Evolutionary conservation across 108 stramenopile species (phyloP).

Genomic region (Discostella pseudostelligera): DNA sequence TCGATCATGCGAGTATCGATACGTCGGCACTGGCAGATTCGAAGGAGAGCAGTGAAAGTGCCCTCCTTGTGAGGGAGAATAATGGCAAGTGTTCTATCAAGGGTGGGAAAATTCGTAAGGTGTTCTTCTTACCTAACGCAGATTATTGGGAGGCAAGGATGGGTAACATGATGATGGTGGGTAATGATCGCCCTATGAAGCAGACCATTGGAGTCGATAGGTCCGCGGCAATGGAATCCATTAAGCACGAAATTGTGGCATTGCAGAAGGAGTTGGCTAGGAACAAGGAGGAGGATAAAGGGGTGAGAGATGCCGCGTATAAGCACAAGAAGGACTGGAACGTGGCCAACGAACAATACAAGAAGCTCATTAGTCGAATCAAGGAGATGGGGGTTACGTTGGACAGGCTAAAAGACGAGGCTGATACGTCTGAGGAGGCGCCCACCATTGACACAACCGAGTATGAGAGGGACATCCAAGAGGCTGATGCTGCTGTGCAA

Average conservation of each 20-base stretch:
- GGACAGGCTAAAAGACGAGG: conserved; percentile 45
- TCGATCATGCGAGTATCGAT: conserved; percentile 70
- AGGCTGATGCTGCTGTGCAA: conserved; percentile 54
- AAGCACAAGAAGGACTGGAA: conserved; percentile 32
- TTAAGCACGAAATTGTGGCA: conserved; percentile 48
- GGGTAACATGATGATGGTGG: conserved; percentile 44
- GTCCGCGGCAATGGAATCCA: conserved; percentile 58
- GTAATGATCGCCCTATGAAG: conserved; percentile 52
- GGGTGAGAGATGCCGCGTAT: conserved; percentile 27
- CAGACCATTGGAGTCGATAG: conserved; percentile 76
- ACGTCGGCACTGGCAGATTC: conserved; percentile 56
- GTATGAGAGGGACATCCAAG: conserved; percentile 60
- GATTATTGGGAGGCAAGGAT: conserved; percentile 68
- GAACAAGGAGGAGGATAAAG: conserved; percentile 50
- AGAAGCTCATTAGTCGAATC: conserved; percentile 42
- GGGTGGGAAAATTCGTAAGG: conserved; percentile 62
- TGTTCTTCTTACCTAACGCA: conserved; percentile 68
- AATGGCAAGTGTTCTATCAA: conserved; percentile 53
- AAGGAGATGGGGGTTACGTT: conserved; percentile 30
- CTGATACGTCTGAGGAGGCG: conserved; percentile 58
- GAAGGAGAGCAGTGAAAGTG: conserved; percentile 58
- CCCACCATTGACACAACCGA: conserved; percentile 72
- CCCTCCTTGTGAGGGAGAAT: conserved; percentile 44
- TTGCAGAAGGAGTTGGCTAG: conserved; percentile 62
- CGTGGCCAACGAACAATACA: conserved; percentile 37